phyloP scores from a whole-genome alignment of 257 asterid species.

The Oldenlandia corymbosa region DNA sequence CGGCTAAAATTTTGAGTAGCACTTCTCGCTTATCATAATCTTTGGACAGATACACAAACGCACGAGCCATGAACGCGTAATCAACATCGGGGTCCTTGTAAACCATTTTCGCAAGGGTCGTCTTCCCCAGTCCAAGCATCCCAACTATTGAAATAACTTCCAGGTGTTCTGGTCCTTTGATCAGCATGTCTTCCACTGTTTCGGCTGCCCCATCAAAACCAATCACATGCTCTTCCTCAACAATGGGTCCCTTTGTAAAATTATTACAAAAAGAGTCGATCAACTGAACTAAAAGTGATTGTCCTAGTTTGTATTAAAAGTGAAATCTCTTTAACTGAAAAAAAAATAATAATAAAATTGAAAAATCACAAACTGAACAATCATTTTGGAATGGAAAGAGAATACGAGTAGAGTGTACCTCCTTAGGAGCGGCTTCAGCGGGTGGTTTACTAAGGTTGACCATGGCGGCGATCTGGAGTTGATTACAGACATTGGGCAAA shows the following conservation, averaged over 20 bases:
- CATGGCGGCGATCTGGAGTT: constrained; percentile 14
- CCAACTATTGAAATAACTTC: no score
- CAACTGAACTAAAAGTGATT: no score
- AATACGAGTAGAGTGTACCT: constrained; percentile 30
- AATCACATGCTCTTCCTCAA: constrained; percentile 22
- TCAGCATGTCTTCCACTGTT: no score
- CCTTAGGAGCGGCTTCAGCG: constrained; percentile 25
- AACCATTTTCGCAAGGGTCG: constrained; percentile 50
- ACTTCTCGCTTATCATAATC: constrained; percentile 40
- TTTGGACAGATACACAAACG: constrained; percentile 47
- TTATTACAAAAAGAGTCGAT: no score
- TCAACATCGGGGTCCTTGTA: constrained; percentile 30
- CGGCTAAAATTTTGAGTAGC: constrained; percentile 32
- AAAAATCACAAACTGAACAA: no score
- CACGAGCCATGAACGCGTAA: constrained; percentile 34
- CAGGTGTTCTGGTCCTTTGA: no score
- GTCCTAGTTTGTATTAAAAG: no score
- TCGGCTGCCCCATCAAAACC: no score
- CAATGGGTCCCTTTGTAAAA: constrained; percentile 17
- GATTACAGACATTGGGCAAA: constrained; percentile 34
- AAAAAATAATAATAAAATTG: no score
- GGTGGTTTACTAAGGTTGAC: no score
- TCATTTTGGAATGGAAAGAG: no score
- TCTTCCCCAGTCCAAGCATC: constrained; percentile 36
- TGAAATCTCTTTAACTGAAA: no score